Evolutionary conservation across 495 filamentous ascomycete genomes (phyloP), one percentile per base, ranked within the genome.

Genomic region (Aspergillus funiculosus): DNA sequence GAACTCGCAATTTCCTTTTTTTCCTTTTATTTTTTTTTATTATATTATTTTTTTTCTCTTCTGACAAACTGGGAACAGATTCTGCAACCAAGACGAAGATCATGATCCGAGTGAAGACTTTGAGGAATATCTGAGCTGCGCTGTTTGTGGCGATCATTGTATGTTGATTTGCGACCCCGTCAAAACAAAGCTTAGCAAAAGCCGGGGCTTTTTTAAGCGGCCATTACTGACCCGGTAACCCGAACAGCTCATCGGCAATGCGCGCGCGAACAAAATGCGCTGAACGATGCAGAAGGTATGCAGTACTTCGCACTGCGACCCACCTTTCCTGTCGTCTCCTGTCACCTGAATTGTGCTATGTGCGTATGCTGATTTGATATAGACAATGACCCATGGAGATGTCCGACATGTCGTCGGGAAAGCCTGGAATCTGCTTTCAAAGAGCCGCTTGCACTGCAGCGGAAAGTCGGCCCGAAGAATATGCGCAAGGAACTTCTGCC

Each of bases 121-220:
- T 61, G 92, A 97, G 66, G 74, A 85, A 46, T 89, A 84, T 59
- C 71, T 97, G 30, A 69, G 84, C 42, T 96, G 91, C 62, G 68
- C 65, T 46, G 77, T 82, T 47, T 97, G 92, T 66, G 85, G 81
- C 41, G 86, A 95, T 63, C 87, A 94, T 70, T 85, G 91, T 97
- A 68, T 63, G 88, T 83, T 52, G 51, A 52, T 42, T 45, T 45
- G 44, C 46, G 60, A 45, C 52, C 54, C 54, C 61, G 46, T 39
- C 50, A 32, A 48, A 56, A 42, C 46, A 60, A 36, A 42, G 40
- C 41, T 54, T 59, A 48, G 54, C 39, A 50, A 54, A 15, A 40
- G 57, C 46, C 48, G 48, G 51, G 51, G 43, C 49, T 47, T 53
- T 54, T 58, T 60, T 43, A 43, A 51, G 31, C 55, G 58, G 58